Conservation (phyloP, 441 rosid species). For the Croton setiger region DNA sequence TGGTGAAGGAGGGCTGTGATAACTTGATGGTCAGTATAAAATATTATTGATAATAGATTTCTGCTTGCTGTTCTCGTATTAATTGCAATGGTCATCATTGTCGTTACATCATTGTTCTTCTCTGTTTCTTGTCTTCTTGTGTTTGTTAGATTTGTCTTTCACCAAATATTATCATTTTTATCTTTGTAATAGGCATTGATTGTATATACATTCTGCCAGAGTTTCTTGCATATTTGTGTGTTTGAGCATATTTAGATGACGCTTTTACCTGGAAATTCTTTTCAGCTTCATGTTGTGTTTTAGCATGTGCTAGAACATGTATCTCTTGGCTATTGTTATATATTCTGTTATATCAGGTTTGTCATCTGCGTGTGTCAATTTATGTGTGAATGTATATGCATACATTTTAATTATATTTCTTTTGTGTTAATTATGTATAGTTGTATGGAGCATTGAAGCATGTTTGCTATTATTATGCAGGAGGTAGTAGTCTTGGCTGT, state of each 20-base stretch:
- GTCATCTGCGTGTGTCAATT: neutral
- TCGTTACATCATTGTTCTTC: neutral
- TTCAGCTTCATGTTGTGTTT: neutral
- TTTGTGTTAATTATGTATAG: neutral
- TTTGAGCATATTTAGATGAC: neutral
- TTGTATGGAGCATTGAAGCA: neutral
- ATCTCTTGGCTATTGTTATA: neutral
- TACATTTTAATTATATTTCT: too few relatives aligned
- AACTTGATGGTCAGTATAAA: neutral
- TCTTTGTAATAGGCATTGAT: neutral
- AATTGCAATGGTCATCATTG: neutral
- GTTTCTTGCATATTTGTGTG: neutral
- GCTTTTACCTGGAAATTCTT: neutral
- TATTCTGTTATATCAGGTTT: neutral
- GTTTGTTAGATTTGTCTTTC: neutral
- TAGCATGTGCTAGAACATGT: neutral
- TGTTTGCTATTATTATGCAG: conserved; percentile 36
- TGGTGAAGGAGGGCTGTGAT: neutral
- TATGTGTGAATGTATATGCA: too few relatives aligned
- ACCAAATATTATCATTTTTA: neutral
- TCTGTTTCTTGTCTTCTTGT: neutral
- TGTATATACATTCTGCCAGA: neutral
- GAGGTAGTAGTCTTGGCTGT: conserved; percentile 86
- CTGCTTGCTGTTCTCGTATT: neutral
- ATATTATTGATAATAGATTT: neutral